Base-by-base conservation (phyloP, 176 grass and related monocot genomes). In the Leersia perrieri region DNA sequence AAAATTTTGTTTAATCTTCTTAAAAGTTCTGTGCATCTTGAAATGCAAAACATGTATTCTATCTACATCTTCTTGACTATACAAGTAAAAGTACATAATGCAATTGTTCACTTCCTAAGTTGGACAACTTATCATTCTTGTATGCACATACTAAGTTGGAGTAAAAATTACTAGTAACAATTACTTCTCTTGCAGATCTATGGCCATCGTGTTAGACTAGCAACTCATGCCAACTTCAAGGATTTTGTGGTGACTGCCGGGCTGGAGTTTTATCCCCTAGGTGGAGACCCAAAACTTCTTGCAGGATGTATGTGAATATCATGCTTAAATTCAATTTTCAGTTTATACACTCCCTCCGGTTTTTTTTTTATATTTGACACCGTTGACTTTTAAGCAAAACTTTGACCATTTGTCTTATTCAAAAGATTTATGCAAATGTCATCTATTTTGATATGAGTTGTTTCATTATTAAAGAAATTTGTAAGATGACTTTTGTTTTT, bases 261-360 rank as follows among this genome's bases (percentile, higher is more conserved):
- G 22, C 71, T 96, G 75, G 93, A 96, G 57, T 96, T 96, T 81
- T 96, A 92, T 58, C 90, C 90, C n/a, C 68, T 96, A 55, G 93
- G 90, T 40, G 90, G 93, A 88, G 93, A 96, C 65, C 93, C 90
- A 29, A 96, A 96, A 88, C 49, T 96, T 92, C 87, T 96, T 90
- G 93, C 88, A 79, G 90, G 85, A 90, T 96, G 93, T 92, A 96
- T 81, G 88, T 84, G 44, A 82, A 69, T 32, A 45, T 47, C 32
- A 14, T 20, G 9, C 32, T 58, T 57, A n/a, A 39, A 39, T 22
- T 5, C 25, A 32, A 9, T 75, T 44, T 77, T 60, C 11, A 69
- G 73, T 67, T 76, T 61, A 16, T 33, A 60, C 49, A n/a, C n/a
- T n/a, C n/a, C n/a, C n/a, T n/a, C n/a, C n/a, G n/a, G n/a, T n/a